phyloP scores from a whole-genome alignment of 331 rosid species.

The Rhamnella rubrinervis region DNA sequence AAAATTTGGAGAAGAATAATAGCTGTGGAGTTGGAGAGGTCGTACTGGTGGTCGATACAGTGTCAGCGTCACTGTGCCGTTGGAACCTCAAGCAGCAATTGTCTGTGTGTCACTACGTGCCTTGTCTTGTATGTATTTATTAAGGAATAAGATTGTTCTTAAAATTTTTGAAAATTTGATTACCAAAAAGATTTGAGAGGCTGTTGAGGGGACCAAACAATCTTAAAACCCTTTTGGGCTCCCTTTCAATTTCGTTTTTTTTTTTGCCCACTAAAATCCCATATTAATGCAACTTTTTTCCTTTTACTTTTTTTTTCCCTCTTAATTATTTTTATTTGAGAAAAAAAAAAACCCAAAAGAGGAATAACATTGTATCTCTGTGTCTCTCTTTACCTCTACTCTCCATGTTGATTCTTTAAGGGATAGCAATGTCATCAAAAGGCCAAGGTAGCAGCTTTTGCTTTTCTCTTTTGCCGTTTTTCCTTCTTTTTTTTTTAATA shows the following conservation, averaged over 20 bases:
- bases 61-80: conserved; percentile 18
- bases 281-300: neutral
- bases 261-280: neutral
- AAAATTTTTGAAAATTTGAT: neutral
- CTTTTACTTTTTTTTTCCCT: no score
- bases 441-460: conserved; percentile 1
- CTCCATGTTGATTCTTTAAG: conserved; percentile 10
- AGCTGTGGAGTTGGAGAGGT: neutral
- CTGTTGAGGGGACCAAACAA: conserved; percentile 11
- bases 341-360: neutral
- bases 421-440: conserved; percentile 4
- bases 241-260: conserved; percentile 10
- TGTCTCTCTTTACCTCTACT: neutral
- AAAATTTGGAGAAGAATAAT: neutral
- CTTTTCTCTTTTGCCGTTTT: neutral
- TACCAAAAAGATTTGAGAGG: conserved; percentile 1
- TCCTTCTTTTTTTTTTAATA: neutral
- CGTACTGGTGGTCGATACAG: conserved; percentile 6
- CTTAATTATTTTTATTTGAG: no score
- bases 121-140: neutral
- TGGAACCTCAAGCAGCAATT: conserved; percentile 5
- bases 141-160: neutral
- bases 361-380: neutral
- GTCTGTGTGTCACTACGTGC: neutral
- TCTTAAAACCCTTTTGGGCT: neutral